Conservation (phyloP, 352 stramenopile genomes). For the Phytophthora meadii region DNA sequence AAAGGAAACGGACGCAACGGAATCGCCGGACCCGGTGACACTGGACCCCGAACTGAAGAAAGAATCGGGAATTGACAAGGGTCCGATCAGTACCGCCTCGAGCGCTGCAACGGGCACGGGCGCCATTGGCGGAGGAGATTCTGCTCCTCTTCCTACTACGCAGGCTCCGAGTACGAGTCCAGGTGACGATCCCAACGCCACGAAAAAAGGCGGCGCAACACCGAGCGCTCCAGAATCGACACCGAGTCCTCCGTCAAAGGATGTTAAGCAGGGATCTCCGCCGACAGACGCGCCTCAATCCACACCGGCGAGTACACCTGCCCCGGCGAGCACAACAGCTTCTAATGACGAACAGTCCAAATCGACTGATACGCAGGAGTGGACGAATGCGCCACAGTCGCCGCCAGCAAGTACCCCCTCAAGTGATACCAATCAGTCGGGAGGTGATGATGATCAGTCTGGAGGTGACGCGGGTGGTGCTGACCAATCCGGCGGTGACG, state of each 20-base stretch:
- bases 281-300: slow-evolving; percentile 2
- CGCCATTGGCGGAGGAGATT: slow-evolving; percentile 5
- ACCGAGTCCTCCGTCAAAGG: neutral
- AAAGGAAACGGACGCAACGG: slow-evolving; percentile 18
- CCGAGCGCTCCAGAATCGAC: neutral
- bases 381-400: slow-evolving; percentile 5
- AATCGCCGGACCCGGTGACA: slow-evolving; percentile 12
- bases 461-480: neutral
- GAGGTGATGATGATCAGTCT: neutral
- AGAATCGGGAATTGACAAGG: slow-evolving; percentile 15
- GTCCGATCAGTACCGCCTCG: slow-evolving; percentile 9
- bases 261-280: neutral
- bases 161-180: neutral
- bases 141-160: slow-evolving; percentile 1
- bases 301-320: slow-evolving; percentile 10
- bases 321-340: neutral
- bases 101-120: slow-evolving; percentile 5
- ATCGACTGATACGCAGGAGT: slow-evolving; percentile 4
- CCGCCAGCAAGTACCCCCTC: slow-evolving; percentile 9
- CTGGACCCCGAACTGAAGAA: slow-evolving; percentile 20
- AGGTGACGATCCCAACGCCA: slow-evolving; percentile 13
- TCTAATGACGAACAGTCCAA: slow-evolving; percentile 3
- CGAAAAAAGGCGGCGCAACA: slow-evolving; percentile 1
- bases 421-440: slow-evolving; percentile 4
- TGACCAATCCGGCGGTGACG: neutral